phyloP scores from a whole-genome alignment of 1,284 basidiomycete genomes.

The Sutorius eximius region DNA sequence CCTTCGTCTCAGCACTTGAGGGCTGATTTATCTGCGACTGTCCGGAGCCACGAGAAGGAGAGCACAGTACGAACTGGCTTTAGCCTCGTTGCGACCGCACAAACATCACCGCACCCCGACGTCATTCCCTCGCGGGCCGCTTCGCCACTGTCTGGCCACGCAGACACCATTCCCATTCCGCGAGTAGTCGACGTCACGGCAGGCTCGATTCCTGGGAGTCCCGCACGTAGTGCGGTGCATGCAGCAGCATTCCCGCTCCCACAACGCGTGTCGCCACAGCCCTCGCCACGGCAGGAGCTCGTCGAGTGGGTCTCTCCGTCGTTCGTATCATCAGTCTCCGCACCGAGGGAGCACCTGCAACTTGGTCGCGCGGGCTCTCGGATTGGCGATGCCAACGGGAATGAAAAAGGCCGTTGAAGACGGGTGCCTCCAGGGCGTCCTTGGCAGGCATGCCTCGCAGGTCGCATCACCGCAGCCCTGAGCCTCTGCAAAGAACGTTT shows the following conservation, averaged over 20 bases:
- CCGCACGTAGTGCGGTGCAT: constrained; percentile 13
- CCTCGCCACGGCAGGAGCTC: constrained; percentile 30
- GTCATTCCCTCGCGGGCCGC: constrained; percentile 25
- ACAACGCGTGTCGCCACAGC: constrained; percentile 33
- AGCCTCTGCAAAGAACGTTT: constrained; percentile 6
- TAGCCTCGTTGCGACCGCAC: constrained; percentile 35
- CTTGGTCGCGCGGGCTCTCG: constrained; percentile 25
- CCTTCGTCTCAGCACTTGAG: constrained; percentile 33
- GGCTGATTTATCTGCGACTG: constrained; percentile 32
- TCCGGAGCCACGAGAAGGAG: constrained; percentile 31
- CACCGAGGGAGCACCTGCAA: constrained; percentile 14
- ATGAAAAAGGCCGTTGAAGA: constrained; percentile 24
- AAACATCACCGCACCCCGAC: constrained; percentile 26
- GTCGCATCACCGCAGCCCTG: constrained; percentile 5
- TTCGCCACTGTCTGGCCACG: constrained; percentile 22
- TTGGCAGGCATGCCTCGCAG: constrained; percentile 10
- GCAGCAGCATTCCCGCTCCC: constrained; percentile 12
- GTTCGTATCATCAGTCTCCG: constrained; percentile 8
- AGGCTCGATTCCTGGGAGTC: constrained; percentile 18
- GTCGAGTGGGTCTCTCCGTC: constrained; percentile 25
- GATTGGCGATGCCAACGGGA: constrained; percentile 33
- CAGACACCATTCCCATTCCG: constrained; percentile 23
- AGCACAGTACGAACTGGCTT: constrained; percentile 28
- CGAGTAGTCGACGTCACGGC: constrained; percentile 18
- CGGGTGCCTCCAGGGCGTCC: constrained; percentile 5